Evolutionary conservation across 768 basidiomycete genomes (phyloP), one percentile per base, ranked within the genome.

Genomic region (Tricholoma matsutake): DNA sequence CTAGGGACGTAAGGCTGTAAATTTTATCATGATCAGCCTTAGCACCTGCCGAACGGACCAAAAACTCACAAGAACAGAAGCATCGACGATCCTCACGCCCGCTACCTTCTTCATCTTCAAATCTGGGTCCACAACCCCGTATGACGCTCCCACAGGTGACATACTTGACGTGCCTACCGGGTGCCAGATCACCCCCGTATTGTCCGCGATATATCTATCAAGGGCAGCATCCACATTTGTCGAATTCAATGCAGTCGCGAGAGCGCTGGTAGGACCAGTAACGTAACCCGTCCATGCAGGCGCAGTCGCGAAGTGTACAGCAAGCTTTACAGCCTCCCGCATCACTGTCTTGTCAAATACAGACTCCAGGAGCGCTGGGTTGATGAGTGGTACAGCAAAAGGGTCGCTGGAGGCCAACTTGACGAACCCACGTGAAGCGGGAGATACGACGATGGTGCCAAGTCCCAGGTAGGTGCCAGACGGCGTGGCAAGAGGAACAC

Each of bases 31-130:
- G n/a, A n/a, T 54, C 28, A 32, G 4, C n/a, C n/a, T 25, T 14
- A 2, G 6, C 25, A 25, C 8, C 29, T 22, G 22, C 13, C 31
- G 3, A 16, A 52, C 10, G 10, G 5, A n/a, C 25, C 3, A n/a
- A 16, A 35, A 20, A 59, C 64, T 45, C 34, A 65, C 66, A 51
- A 67, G 47, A 37, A 67, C 58, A 32, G 66, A 67, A 5, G 62
- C 66, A 22, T 67, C 66, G 31, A 67, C 63, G 29, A 67, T 59
- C 16, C 66, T 62, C 16, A 65, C 41, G 34, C 66, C 66, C 14
- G 5, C 20, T 14, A 64, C 57, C 10, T 62, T 62, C 32, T 67
- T 65, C 18, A 67, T 49, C 37, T 54, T 41, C 13, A 67, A 61
- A 51, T 65, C 56, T 25, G 62, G 64, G 32, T 67, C 59, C 22